Evolutionary conservation across 305 asterid species (phyloP).

Genomic region (Solanum hybrid): DNA sequence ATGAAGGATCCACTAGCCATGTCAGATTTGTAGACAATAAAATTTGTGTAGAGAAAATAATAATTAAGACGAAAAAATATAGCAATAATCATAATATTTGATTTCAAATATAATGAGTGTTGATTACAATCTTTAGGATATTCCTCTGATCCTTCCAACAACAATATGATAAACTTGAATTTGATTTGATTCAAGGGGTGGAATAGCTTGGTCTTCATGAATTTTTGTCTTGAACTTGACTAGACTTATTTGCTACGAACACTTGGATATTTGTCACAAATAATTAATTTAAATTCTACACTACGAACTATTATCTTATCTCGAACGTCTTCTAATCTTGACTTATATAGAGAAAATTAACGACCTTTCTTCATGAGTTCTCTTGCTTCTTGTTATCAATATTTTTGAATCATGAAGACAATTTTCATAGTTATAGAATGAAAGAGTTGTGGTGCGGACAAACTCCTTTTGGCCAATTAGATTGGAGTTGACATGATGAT

Average conservation of each 20-base stretch:
- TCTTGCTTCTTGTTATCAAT: not conserved
- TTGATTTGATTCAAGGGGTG: not conserved
- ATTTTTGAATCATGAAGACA: not conserved
- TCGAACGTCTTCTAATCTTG: not conserved
- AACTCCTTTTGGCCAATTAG: not conserved
- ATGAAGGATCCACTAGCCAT: not conserved
- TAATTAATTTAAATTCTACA: too few species aligned
- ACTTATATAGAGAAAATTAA: not conserved
- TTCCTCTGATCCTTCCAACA: not conserved
- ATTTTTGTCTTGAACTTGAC: not conserved
- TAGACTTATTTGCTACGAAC: not conserved
- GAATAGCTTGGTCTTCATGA: not conserved
- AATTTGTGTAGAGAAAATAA: not conserved
- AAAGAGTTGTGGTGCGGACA: not conserved
- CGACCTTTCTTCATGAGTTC: not conserved
- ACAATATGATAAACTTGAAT: not conserved
- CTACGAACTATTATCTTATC: too few species aligned
- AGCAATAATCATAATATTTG: too few species aligned
- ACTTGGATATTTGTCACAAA: not conserved
- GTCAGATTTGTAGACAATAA: not conserved
- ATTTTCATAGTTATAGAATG: not conserved
- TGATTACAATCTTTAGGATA: not conserved
- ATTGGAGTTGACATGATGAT: not conserved
- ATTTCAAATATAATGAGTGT: not conserved
- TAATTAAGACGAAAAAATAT: too few species aligned